These are phyloP conservation scores for Casuarina glauca DNA, from an alignment of 306 rosid genomes.

Conservation along the genomic window DNA sequence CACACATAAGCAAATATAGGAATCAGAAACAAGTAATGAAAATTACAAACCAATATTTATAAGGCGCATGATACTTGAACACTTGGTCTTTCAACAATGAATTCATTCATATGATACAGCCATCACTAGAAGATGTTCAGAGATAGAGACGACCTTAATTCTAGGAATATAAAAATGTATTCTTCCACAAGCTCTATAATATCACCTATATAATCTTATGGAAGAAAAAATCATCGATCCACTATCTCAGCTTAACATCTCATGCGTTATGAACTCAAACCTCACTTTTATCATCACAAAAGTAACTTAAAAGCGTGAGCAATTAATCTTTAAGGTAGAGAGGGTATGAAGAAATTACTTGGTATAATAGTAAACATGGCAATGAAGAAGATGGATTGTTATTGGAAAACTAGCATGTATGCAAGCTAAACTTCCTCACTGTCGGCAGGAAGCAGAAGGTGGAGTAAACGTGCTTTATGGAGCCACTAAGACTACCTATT, in stretches of 20 bases:
- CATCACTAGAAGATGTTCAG: not conserved
- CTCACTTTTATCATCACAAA: conserved; percentile 6
- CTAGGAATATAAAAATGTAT: not conserved
- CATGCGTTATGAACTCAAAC: not conserved
- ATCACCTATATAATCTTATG: not conserved
- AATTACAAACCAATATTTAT: not conserved
- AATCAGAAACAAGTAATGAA: conserved; percentile 2
- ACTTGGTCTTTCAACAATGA: not conserved
- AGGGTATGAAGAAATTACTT: conserved; percentile 48
- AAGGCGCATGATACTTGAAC: not conserved
- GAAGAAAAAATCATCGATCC: not conserved
- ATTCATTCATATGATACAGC: not conserved
- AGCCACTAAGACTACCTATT: too few species aligned
- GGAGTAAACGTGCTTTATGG: too few species aligned
- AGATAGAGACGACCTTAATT: not conserved
- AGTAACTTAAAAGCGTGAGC: not conserved
- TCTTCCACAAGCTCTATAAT: not conserved
- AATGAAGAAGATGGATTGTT: conserved; percentile 71
- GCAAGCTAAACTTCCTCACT: too few species aligned
- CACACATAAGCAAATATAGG: conserved; percentile 8
- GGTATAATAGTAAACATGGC: conserved; percentile 46
- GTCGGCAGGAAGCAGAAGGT: too few species aligned
- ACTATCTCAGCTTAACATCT: not conserved
- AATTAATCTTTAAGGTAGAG: conserved; percentile 15
- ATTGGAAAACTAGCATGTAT: too few species aligned